Evolutionary conservation across 345 rosid species (phyloP).

Genomic region (Mallotus nudiflorus): DNA sequence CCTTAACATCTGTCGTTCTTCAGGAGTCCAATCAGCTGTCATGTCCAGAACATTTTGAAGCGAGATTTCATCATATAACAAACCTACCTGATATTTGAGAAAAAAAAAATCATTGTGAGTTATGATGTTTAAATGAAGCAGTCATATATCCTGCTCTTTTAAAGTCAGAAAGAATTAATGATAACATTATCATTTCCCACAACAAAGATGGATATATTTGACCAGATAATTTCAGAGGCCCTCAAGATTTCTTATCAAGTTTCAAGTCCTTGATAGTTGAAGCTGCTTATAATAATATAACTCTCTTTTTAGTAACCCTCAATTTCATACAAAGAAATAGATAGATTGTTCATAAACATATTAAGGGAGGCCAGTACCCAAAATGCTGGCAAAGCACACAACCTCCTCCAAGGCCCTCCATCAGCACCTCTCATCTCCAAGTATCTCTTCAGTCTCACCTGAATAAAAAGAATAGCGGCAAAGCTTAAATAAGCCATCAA

Average conservation of each 20-base stretch:
- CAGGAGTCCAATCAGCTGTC: conserved; percentile 89
- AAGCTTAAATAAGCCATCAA: conserved; percentile 18
- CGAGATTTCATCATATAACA: conserved; percentile 78
- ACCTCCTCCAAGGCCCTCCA: conserved; percentile 99
- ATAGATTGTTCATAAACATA: conserved; percentile 14
- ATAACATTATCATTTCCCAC: not conserved
- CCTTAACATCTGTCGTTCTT: conserved; percentile 89
- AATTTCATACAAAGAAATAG: not conserved
- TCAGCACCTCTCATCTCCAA: conserved; percentile 99
- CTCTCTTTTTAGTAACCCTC: conserved; percentile 3
- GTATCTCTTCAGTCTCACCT: conserved; percentile 96
- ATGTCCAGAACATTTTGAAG: conserved; percentile 76
- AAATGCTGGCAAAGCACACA: conserved; percentile 95
- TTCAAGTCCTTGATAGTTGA: not conserved
- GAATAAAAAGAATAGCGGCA: conserved; percentile 21
- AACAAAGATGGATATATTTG: not conserved
- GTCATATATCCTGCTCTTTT: conserved; percentile 1
- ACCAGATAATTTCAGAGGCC: not conserved
- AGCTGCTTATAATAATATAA: not conserved
- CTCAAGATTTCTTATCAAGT: not conserved
- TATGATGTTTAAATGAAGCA: not conserved
- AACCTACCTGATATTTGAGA: conserved; percentile 66
- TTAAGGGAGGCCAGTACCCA: conserved; percentile 60
- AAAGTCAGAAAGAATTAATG: conserved; percentile 5
- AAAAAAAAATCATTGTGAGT: conserved; percentile 22